Evolutionary conservation across 2,329 filamentous ascomycete species (phyloP).

Genomic region (Fusarium nisikadoi): DNA sequence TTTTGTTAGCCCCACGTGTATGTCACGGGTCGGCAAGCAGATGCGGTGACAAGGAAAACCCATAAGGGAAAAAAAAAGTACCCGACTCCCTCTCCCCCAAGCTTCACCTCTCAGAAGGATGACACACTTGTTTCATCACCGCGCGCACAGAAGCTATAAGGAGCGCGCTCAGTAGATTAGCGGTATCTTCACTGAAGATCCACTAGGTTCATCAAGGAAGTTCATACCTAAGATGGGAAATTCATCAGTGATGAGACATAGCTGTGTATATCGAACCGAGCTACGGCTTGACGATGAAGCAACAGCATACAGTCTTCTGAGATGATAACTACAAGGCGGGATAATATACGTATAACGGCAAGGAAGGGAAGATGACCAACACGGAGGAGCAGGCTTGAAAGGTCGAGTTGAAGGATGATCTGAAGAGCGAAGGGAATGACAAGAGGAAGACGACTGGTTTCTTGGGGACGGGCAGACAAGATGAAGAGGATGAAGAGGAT

Average conservation of each 20-base stretch:
- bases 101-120: background rate
- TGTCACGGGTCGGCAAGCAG: background rate
- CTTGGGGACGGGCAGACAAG: background rate
- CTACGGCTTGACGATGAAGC: slow-evolving; percentile 5
- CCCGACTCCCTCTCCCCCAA: background rate
- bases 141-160: background rate
- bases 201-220: background rate
- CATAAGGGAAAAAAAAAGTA: background rate
- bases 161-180: background rate
- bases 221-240: background rate
- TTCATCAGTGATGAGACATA: slow-evolving; percentile 8
- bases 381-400: background rate
- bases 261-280: background rate
- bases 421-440: background rate
- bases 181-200: background rate
- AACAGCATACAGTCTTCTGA: slow-evolving; percentile 7
- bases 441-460: background rate
- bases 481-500: background rate
- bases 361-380: background rate
- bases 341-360: background rate
- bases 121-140: background rate
- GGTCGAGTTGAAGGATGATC: background rate
- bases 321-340: background rate
- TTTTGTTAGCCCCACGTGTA: background rate
- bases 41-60: background rate